Evolutionary conservation across 768 basidiomycete species (phyloP).

Genomic region (Pleurotus tuber-regium): DNA sequence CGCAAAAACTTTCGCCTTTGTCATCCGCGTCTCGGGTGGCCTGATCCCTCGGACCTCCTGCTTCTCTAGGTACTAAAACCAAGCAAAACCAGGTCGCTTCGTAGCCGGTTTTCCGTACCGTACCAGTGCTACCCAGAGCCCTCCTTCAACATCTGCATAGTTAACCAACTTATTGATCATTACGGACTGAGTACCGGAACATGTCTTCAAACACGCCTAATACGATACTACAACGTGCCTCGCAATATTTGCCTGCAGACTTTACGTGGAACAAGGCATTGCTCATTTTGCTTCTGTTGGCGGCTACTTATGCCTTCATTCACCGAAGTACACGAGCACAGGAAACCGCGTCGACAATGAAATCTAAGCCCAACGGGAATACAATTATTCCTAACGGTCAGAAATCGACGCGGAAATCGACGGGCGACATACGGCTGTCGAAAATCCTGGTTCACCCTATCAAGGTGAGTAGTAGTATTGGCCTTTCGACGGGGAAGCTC

Average conservation of each 20-base stretch:
- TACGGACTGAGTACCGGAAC: too few species aligned
- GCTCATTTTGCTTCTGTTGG: background rate
- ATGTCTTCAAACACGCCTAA: too few species aligned
- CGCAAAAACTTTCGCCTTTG: too few species aligned
- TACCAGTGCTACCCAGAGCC: too few species aligned
- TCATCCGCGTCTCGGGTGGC: too few species aligned
- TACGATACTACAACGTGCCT: background rate
- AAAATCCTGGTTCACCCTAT: conserved; percentile 68
- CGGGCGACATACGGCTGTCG: conserved; percentile 41
- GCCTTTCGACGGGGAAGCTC: background rate
- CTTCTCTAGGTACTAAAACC: too few species aligned
- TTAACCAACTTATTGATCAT: too few species aligned
- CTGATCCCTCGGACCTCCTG: too few species aligned
- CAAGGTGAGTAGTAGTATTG: conserved; percentile 41
- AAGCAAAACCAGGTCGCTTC: too few species aligned
- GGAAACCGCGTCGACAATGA: background rate
- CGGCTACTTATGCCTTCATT: background rate
- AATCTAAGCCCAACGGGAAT: background rate
- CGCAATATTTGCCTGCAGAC: background rate
- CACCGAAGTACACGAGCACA: background rate
- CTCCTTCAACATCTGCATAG: too few species aligned
- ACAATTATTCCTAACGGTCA: background rate
- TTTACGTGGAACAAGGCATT: conserved; percentile 5
- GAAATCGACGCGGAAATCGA: conserved; percentile 1
- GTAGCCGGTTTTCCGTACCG: too few species aligned